These are phyloP conservation scores for Dipteronia sinensis DNA, from an alignment of 345 rosid genomes.

Conservation along the genomic window DNA sequence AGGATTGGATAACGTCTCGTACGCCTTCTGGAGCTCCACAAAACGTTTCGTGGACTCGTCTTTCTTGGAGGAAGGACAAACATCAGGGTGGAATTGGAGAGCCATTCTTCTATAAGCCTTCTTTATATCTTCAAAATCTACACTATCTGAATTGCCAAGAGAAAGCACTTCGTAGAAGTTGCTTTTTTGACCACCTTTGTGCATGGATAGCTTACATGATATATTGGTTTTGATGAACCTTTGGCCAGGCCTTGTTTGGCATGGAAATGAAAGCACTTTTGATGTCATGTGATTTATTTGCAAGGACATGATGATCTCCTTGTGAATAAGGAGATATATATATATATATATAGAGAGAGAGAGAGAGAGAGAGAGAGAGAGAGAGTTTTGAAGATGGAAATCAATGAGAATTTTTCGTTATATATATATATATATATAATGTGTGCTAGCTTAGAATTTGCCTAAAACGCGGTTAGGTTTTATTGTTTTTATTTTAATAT, in stretches of 20 bases:
- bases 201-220: constrained; percentile 21
- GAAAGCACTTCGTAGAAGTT: constrained; percentile 42
- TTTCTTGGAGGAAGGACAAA: constrained; percentile 30
- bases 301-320: constrained; percentile 5
- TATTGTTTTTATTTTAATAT: not conserved
- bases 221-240: constrained; percentile 3
- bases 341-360: too few species aligned
- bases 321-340: not conserved
- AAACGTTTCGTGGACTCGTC: constrained; percentile 38
- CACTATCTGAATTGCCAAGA: constrained; percentile 25
- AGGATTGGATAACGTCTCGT: constrained; percentile 46
- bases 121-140: constrained; percentile 42
- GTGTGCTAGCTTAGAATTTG: not conserved
- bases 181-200: constrained; percentile 2
- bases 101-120: constrained; percentile 51
- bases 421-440: constrained; percentile 2
- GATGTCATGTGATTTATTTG: not conserved
- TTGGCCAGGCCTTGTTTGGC: not conserved
- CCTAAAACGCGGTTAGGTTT: not conserved
- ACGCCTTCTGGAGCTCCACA: constrained; percentile 45
- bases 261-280: not conserved
- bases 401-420: too few species aligned
- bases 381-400: not conserved
- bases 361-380: not conserved
- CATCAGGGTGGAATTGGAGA: constrained; percentile 44